Base-by-base conservation (phyloP, 345 rosid species). In the Citropsis articulata region DNA sequence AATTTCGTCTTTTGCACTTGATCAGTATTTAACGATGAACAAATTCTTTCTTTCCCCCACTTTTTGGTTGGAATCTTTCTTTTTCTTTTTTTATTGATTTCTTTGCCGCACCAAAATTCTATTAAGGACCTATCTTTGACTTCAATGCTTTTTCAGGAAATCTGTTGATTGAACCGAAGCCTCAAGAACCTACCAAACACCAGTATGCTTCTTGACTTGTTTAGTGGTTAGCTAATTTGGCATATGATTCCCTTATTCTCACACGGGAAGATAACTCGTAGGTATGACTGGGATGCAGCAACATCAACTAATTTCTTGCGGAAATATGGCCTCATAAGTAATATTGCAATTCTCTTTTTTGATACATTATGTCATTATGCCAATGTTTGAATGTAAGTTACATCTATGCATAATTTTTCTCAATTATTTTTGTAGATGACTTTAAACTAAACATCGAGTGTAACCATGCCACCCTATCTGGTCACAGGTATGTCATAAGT, bases 271-370 rank as follows among this genome's bases (percentile, higher is more conserved):
- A 27, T 35, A 64, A 73, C 68, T 79, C 82, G 27, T 82, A 89
- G 92, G 85, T 89, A 95, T 75, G 97, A 96, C 68, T 96, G 99
- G 99, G 99, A 96, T 89, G 99, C 95, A 73, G 98, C 99, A 70
- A 94, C 99, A 62, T 56, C 98, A 78, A 87, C 97, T 36, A 89
- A 89, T 80, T 96, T 96, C 85, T 82, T 96, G 85, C 79, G 90
- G 74, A 96, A 96, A 82, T 94, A 94, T 78, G 94, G 92, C 61
- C 97, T 96, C 50, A 16, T 90, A 48, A 89, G 93, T 92, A 79
- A 83, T 65, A n/a, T 59, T 19, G 27, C 40, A 10, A 18, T 53
- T 67, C 60, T 61, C 31, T 28, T n/a, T 66, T 30, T 62, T 31
- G 24, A 50, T 65, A 31, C 35, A 28, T 53, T 18, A 53, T 53